These are phyloP conservation scores for Trichosporon sp. DNA, from an alignment of 1,284 basidiomycete species.

Conservation along the genomic window DNA sequence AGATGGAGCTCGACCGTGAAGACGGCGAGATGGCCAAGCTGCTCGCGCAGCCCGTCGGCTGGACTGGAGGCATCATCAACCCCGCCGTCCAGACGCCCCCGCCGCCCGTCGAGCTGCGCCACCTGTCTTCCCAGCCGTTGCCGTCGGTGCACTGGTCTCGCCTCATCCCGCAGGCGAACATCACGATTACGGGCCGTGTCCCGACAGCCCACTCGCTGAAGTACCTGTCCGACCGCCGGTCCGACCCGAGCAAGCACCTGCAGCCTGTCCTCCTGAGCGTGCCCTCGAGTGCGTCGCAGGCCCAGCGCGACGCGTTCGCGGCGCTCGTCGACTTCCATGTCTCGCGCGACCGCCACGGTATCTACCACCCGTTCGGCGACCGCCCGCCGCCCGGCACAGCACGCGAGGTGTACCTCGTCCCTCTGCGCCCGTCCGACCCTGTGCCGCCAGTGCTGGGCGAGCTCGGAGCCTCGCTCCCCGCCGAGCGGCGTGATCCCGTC, in stretches of 20 bases:
- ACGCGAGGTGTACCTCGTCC: slow-evolving; percentile 82
- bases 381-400: slow-evolving; percentile 65
- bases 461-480: slow-evolving; percentile 54
- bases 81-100: slow-evolving; percentile 23
- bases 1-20: slow-evolving; percentile 8
- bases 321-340: slow-evolving; percentile 65
- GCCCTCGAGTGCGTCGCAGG: slow-evolving; percentile 42
- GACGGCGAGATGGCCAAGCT: slow-evolving; percentile 22
- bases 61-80: slow-evolving; percentile 34
- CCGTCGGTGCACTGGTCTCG: slow-evolving; percentile 19
- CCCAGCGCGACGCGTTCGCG: slow-evolving; percentile 57
- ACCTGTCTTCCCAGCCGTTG: slow-evolving; percentile 10
- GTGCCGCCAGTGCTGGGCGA: slow-evolving; percentile 63
- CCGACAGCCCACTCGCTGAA: slow-evolving; percentile 66
- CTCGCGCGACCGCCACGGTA: slow-evolving; percentile 71
- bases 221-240: slow-evolving; percentile 67
- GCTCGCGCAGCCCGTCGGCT: slow-evolving; percentile 25
- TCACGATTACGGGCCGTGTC: slow-evolving; percentile 61
- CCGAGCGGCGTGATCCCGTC: slow-evolving; percentile 58
- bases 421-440: slow-evolving; percentile 63
- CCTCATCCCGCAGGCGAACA: slow-evolving; percentile 31
- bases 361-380: slow-evolving; percentile 75
- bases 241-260: slow-evolving; percentile 73
- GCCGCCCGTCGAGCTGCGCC: slow-evolving; percentile 23
- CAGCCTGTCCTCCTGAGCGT: slow-evolving; percentile 68